These are phyloP conservation scores for Glonium stellatum DNA, from an alignment of 495 filamentous ascomycete species.

Conservation along the genomic window DNA sequence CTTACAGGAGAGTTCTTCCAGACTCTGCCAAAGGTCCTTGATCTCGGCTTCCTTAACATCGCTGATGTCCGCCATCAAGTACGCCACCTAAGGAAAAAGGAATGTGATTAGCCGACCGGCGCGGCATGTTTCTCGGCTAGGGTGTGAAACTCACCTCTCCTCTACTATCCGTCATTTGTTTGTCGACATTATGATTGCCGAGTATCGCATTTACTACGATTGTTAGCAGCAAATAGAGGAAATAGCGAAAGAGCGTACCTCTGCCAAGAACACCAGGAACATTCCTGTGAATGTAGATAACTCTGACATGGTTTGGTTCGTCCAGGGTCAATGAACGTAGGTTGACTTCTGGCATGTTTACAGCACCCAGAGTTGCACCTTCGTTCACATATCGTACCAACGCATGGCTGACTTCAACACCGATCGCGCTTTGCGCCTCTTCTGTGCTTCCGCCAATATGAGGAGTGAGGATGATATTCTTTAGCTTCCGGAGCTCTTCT, in stretches of 20 bases:
- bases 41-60: conserved; percentile 72
- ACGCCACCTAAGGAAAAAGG: conserved; percentile 55
- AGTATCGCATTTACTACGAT: conserved; percentile 79
- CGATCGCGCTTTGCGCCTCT: conserved; percentile 94
- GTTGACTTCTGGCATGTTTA: conserved; percentile 91
- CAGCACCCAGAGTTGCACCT: conserved; percentile 79
- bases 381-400: conserved; percentile 90
- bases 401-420: conserved; percentile 81
- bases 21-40: conserved; percentile 71
- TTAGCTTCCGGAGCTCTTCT: conserved; percentile 75
- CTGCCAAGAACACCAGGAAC: conserved; percentile 87
- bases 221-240: too few species aligned
- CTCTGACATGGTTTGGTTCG: conserved; percentile 78
- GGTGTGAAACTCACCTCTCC: conserved; percentile 49
- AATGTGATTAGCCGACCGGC: not conserved
- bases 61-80: conserved; percentile 97
- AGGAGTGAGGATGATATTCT: conserved; percentile 90
- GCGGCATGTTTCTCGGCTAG: too few species aligned
- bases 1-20: conserved; percentile 79
- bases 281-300: conserved; percentile 95
- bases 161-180: conserved; percentile 92
- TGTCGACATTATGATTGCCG: conserved; percentile 93
- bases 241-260: conserved; percentile 18
- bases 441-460: conserved; percentile 98
- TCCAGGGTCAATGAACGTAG: conserved; percentile 81